These are phyloP conservation scores for Thelephora terrestris DNA, from an alignment of 1,284 basidiomycete genomes.

Conservation along the genomic window DNA sequence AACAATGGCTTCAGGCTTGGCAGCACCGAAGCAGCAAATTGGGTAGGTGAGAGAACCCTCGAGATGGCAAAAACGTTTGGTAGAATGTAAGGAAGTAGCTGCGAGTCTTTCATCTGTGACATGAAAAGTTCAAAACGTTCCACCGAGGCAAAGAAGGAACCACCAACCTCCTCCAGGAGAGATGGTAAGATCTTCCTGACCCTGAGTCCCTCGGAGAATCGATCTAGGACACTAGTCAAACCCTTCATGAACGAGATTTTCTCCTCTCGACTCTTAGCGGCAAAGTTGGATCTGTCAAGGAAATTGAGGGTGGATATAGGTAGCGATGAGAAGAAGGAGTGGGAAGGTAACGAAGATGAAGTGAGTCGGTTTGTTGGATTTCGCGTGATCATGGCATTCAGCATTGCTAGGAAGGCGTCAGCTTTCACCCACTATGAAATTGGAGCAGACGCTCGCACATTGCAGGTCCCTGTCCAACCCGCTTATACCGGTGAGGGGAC, in stretches of 20 bases:
- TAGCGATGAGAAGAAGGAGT: slow-evolving; percentile 92
- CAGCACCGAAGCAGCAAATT: slow-evolving; percentile 78
- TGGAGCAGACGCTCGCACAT: slow-evolving; percentile 30
- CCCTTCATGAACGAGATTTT: slow-evolving; percentile 96
- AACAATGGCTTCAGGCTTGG: slow-evolving; percentile 90
- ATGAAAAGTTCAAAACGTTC: background rate
- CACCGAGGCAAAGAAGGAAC: background rate
- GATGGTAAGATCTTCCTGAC: slow-evolving; percentile 91
- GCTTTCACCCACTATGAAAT: background rate
- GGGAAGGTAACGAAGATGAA: slow-evolving; percentile 69
- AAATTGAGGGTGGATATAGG: slow-evolving; percentile 96
- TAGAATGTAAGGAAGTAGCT: slow-evolving; percentile 91
- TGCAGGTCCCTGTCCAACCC: slow-evolving; percentile 59
- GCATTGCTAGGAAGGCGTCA: slow-evolving; percentile 43
- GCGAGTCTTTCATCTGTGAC: slow-evolving; percentile 81
- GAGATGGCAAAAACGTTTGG: slow-evolving; percentile 96
- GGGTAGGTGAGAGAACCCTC: slow-evolving; percentile 62
- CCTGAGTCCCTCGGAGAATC: slow-evolving; percentile 82
- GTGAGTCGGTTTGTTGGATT: slow-evolving; percentile 65
- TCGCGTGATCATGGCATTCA: slow-evolving; percentile 73
- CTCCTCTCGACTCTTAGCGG: slow-evolving; percentile 88
- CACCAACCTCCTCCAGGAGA: slow-evolving; percentile 79
- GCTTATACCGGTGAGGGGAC: slow-evolving; percentile 49
- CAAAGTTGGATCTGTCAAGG: slow-evolving; percentile 91
- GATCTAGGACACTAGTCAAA: slow-evolving; percentile 70